phyloP scores from a whole-genome alignment of 179 eudicot species.

The Beta corolliflora region DNA sequence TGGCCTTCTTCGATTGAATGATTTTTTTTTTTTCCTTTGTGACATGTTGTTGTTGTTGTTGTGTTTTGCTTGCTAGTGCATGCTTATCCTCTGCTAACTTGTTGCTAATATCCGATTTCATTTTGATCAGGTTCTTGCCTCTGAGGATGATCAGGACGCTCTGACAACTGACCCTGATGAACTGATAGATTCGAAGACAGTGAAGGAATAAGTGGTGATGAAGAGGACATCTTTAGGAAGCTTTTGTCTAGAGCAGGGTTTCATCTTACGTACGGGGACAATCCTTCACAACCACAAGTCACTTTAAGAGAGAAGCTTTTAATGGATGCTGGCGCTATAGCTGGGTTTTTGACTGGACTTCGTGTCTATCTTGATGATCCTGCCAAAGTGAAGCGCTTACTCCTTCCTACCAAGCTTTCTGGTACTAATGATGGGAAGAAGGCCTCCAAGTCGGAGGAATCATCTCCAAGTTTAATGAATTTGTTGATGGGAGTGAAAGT shows the following conservation, averaged over 20 bases:
- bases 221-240: constrained; percentile 93
- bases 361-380: constrained; percentile 99
- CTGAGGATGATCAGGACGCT: constrained; percentile 99
- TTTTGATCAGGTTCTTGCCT: constrained; percentile 73
- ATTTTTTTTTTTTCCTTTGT: not conserved
- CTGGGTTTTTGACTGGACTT: constrained; percentile 95
- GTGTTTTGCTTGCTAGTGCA: not conserved
- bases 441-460: constrained; percentile 58
- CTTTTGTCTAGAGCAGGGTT: constrained; percentile 95
- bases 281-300: constrained; percentile 94
- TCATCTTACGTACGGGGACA: constrained; percentile 91
- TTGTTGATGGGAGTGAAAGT: constrained; percentile 99
- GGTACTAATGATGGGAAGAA: constrained; percentile 68
- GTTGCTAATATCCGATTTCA: constrained; percentile 3
- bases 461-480: constrained; percentile 95
- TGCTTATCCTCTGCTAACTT: constrained; percentile 5
- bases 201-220: constrained; percentile 94
- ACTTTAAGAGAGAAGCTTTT: constrained; percentile 94
- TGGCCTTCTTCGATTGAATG: not conserved
- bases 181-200: constrained; percentile 97
- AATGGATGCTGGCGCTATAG: constrained; percentile 98
- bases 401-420: constrained; percentile 93
- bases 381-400: constrained; percentile 91
- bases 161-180: constrained; percentile 98
- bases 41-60: not conserved